A percentile compares a stretch with the other conserved stretches of the same genome.
phyloP scores from a whole-genome alignment of 2,329 filamentous ascomycete genomes.

The Nothomitra cinnamomea region DNA sequence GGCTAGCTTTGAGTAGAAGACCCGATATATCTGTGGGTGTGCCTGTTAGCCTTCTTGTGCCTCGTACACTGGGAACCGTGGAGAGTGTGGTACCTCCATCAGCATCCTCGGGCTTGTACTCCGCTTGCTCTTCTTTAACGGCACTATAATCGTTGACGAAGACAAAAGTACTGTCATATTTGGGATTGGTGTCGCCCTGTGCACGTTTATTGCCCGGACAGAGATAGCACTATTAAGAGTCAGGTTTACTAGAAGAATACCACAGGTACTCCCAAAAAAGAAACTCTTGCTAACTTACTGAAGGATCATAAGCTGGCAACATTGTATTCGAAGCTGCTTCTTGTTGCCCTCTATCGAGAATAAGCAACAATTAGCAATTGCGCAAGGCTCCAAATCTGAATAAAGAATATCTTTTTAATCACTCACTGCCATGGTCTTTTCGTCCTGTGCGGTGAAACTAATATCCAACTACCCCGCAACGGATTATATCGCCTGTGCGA shows the following conservation, averaged over 20 bases:
- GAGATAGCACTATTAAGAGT: slow-evolving; percentile 56
- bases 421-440: slow-evolving; percentile 96
- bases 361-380: neutral
- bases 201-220: slow-evolving; percentile 85
- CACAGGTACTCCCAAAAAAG: neutral
- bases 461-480: slow-evolving; percentile 73
- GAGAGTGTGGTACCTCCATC: slow-evolving; percentile 27
- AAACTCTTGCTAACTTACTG: slow-evolving; percentile 26
- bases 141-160: slow-evolving; percentile 98
- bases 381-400: neutral
- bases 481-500: slow-evolving; percentile 91
- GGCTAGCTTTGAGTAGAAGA: slow-evolving; percentile 61
- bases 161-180: slow-evolving; percentile 74
- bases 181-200: slow-evolving; percentile 69
- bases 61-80: too few relatives aligned
- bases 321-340: slow-evolving; percentile 51
- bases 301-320: slow-evolving; percentile 67
- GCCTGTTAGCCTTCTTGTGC: neutral
- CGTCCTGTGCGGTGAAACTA: slow-evolving; percentile 89
- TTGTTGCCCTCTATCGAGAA: slow-evolving; percentile 49
- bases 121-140: slow-evolving; percentile 80
- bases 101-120: slow-evolving; percentile 43
- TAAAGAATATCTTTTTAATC: neutral
- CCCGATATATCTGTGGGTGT: slow-evolving; percentile 4
- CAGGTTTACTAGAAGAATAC: neutral